These are phyloP conservation scores for Oidium heveae DNA, from an alignment of 2,329 filamentous ascomycete genomes.

Conservation along the genomic window DNA sequence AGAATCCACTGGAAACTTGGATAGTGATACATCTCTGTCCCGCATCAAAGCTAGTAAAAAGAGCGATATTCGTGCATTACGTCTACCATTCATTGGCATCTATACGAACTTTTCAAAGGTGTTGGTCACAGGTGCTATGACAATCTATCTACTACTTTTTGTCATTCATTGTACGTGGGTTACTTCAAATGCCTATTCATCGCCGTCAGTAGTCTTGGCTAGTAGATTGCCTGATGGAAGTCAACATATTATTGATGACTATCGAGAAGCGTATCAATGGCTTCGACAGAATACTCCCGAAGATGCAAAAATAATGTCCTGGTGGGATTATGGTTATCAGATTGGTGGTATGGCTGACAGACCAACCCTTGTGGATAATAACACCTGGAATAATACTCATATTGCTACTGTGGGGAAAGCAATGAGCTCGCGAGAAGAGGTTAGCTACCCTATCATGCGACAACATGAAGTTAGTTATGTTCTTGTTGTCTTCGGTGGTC, in stretches of 20 bases:
- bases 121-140: constrained; percentile 25
- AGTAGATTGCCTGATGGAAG: constrained; percentile 80
- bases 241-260: constrained; percentile 97
- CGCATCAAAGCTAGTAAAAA: constrained; percentile 29
- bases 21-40: constrained; percentile 15
- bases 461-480: constrained; percentile 98
- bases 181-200: constrained; percentile 95
- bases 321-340: constrained; percentile 99
- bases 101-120: constrained; percentile 59
- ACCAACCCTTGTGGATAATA: constrained; percentile 94
- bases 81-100: constrained; percentile 55
- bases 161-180: constrained; percentile 98
- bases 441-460: constrained; percentile 94
- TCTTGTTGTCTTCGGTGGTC: constrained; percentile 85
- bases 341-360: constrained; percentile 98
- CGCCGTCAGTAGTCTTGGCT: constrained; percentile 84
- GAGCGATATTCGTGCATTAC: constrained; percentile 40
- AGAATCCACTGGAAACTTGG: constrained; percentile 18
- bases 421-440: constrained; percentile 92
- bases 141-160: constrained; percentile 2
- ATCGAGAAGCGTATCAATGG: constrained; percentile 98
- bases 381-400: constrained; percentile 99
- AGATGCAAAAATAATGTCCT: constrained; percentile 96
- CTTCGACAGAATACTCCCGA: constrained; percentile 86
- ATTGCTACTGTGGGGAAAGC: constrained; percentile 98